Evolutionary conservation across 164 flowering plant species (phyloP).

Genomic region (Stephania cephalantha): DNA sequence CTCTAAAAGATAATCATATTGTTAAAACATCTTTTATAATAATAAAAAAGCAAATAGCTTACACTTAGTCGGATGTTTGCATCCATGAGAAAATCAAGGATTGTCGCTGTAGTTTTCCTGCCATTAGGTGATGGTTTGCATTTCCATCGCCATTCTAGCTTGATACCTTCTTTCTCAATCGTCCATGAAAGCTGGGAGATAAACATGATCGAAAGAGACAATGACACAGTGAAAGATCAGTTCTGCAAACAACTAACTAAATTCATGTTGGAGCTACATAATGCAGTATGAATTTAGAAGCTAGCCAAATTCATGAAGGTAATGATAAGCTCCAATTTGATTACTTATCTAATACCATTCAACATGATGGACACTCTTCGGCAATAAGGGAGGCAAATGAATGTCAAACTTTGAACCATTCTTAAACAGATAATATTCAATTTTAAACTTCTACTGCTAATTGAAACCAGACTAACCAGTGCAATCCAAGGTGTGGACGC

Average conservation of each 20-base stretch:
- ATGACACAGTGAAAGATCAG: not conserved
- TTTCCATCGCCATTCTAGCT: conserved; percentile 95
- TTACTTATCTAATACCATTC: not conserved
- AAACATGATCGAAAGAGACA: not conserved
- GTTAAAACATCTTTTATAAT: not conserved
- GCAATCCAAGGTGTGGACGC: not conserved
- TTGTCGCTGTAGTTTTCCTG: conserved; percentile 47
- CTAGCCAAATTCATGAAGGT: not conserved
- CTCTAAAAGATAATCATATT: not conserved
- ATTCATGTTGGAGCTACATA: not conserved
- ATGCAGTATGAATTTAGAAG: not conserved
- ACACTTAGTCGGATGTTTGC: conserved; percentile 83
- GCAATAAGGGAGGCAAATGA: not conserved
- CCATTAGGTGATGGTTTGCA: conserved; percentile 53
- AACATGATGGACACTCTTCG: not conserved
- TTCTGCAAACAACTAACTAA: not conserved
- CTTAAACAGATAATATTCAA: not conserved
- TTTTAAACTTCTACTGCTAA: not conserved
- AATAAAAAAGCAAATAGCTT: conserved; percentile 19
- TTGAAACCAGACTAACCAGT: not conserved
- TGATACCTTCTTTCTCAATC: conserved; percentile 84
- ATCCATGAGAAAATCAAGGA: conserved; percentile 88
- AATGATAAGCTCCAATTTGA: not conserved
- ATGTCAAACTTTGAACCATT: not conserved
- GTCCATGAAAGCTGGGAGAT: conserved; percentile 82